Evolutionary conservation across 768 basidiomycete genomes (phyloP).

Genomic region (Tulasnella sp.): DNA sequence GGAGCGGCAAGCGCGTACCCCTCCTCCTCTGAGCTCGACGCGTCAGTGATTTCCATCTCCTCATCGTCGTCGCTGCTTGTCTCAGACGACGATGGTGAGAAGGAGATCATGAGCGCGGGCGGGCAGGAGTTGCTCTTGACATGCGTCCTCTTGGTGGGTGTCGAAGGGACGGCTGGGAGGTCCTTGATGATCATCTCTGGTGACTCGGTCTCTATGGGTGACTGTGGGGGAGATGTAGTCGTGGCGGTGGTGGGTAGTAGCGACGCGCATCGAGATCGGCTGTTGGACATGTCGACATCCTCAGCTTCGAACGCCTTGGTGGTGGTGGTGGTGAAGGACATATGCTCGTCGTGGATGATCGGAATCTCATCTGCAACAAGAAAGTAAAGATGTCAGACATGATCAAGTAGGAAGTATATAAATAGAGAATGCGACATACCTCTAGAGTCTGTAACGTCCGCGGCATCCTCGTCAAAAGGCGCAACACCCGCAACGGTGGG

Average conservation of each 20-base stretch:
- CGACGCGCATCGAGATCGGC: conserved; percentile 4
- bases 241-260: conserved; percentile 1
- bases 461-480: background rate
- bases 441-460: background rate
- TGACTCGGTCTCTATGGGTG: background rate
- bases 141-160: too few relatives aligned
- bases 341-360: background rate
- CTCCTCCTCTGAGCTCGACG: too few relatives aligned
- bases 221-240: background rate
- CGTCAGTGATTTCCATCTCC: too few relatives aligned
- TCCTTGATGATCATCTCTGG: conserved; percentile 7
- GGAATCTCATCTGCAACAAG: background rate
- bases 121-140: too few relatives aligned
- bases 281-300: background rate
- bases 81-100: too few relatives aligned
- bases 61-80: too few relatives aligned
- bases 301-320: conserved; percentile 12
- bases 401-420: background rate
- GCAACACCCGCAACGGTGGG: too few relatives aligned
- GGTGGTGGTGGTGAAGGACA: background rate
- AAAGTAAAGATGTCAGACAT: background rate
- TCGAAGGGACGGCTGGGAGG: background rate
- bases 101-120: too few relatives aligned
- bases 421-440: background rate
- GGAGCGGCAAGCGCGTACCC: too few relatives aligned